These are phyloP conservation scores for Aspergillus leporis DNA, from an alignment of 495 filamentous ascomycete species.

Conservation along the genomic window DNA sequence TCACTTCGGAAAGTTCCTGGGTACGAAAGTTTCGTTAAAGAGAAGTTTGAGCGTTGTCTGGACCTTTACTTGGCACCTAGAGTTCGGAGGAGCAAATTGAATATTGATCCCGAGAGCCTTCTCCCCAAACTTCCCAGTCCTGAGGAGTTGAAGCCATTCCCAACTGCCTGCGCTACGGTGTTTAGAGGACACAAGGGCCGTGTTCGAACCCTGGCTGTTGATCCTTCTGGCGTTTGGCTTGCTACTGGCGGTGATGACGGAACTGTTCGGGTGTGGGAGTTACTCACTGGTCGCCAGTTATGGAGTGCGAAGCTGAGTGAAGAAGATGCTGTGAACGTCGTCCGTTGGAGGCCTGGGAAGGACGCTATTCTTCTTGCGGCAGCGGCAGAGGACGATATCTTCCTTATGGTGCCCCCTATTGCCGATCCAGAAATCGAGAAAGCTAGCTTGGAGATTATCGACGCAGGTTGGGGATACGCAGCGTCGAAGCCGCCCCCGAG, in stretches of 20 bases:
- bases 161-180: slow-evolving; percentile 78
- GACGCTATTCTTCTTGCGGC: slow-evolving; percentile 81
- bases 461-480: slow-evolving; percentile 89
- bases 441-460: slow-evolving; percentile 70
- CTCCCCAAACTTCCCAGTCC: slow-evolving; percentile 94
- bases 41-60: slow-evolving; percentile 92
- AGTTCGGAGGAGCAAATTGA: slow-evolving; percentile 87
- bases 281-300: slow-evolving; percentile 80
- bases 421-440: slow-evolving; percentile 70
- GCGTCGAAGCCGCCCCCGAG: slow-evolving; percentile 62
- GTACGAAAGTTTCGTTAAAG: slow-evolving; percentile 88
- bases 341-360: slow-evolving; percentile 85
- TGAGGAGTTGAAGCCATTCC: slow-evolving; percentile 90
- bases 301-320: slow-evolving; percentile 80
- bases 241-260: slow-evolving; percentile 96
- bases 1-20: slow-evolving; percentile 89
- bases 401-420: slow-evolving; percentile 76
- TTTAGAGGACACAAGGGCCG: slow-evolving; percentile 88
- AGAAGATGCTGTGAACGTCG: slow-evolving; percentile 81
- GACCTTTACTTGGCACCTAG: slow-evolving; percentile 94
- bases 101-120: slow-evolving; percentile 92
- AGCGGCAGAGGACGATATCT: slow-evolving; percentile 80
- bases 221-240: slow-evolving; percentile 73
- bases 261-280: slow-evolving; percentile 87
- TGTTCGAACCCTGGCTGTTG: slow-evolving; percentile 77